A percentile compares a stretch with the other conserved stretches of the same genome.
These are phyloP conservation scores for Coccomyxa subellipsoidea DNA, from an alignment of 163 green algal genomes.

Conservation along the genomic window DNA sequence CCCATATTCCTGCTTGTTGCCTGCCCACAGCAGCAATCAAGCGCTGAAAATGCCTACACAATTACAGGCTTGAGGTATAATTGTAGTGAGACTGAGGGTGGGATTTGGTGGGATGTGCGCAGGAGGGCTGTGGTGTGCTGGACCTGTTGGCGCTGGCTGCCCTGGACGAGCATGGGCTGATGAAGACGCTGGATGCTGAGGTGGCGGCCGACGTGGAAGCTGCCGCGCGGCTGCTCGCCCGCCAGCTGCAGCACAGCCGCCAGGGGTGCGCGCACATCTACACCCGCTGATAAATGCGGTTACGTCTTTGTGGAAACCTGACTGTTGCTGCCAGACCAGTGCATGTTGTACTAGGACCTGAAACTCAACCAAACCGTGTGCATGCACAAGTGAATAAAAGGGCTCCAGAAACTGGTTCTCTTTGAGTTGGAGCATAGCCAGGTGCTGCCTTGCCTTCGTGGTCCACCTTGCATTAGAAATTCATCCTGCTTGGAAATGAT, in stretches of 20 bases:
- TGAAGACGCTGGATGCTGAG: conserved; percentile 36
- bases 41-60: no score
- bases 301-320: not conserved
- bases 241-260: not conserved
- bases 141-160: conserved; percentile 38
- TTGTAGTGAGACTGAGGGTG: not conserved
- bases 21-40: no score
- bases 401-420: not conserved
- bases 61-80: no score
- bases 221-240: conserved; percentile 29
- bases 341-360: not conserved
- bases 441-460: no score
- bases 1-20: no score
- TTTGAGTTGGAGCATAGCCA: not conserved
- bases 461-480: no score
- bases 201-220: conserved; percentile 61
- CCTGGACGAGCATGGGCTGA: conserved; percentile 5
- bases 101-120: not conserved
- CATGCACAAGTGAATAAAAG: no score
- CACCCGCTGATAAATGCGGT: not conserved
- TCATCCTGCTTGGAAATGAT: no score
- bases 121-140: conserved; percentile 35
- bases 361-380: no score
- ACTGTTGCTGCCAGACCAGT: not conserved
- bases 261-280: conserved; percentile 1